These are phyloP conservation scores for Chaetomium globosum DNA, from an alignment of 2,329 filamentous ascomycete species.

Conservation along the genomic window DNA sequence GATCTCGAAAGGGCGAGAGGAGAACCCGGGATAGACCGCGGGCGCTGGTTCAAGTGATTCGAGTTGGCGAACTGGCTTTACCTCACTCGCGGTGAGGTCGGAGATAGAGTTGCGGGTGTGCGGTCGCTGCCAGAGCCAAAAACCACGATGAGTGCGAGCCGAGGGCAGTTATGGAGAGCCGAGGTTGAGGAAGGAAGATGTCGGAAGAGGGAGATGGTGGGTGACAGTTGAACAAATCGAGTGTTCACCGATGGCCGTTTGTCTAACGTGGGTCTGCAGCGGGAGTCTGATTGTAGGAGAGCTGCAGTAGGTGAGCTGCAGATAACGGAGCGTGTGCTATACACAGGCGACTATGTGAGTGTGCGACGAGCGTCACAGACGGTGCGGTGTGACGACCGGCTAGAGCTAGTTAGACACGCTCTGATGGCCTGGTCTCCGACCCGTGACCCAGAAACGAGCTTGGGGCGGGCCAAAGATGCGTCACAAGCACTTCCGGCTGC, in stretches of 20 bases:
- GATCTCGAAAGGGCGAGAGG: not conserved
- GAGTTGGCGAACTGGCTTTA: not conserved
- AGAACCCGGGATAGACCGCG: not conserved
- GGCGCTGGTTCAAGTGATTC: not conserved
- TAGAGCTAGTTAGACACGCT: conserved; percentile 24
- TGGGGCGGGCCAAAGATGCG: conserved; percentile 30
- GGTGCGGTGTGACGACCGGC: no score
- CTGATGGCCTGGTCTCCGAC: conserved; percentile 28
- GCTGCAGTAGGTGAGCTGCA: conserved; percentile 27
- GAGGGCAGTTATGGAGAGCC: conserved; percentile 25
- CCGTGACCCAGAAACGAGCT: conserved; percentile 27
- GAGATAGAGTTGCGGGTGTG: conserved; percentile 4
- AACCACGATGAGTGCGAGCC: conserved; percentile 20
- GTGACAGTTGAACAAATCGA: conserved; percentile 25
- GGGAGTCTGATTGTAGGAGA: conserved; percentile 33
- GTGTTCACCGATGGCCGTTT: conserved; percentile 32
- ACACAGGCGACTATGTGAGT: no score
- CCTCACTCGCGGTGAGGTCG: not conserved
- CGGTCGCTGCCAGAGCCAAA: conserved; percentile 25
- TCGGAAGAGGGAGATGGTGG: conserved; percentile 6
- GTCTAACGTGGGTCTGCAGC: conserved; percentile 34
- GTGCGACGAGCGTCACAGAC: no score
- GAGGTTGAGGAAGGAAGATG: conserved; percentile 19
- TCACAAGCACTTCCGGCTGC: conserved; percentile 30
- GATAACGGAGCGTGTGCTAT: no score